Percentiles rank a stretch among this genome's conserved stretches.
These are phyloP conservation scores for Trichoderma gracile DNA, from an alignment of 2,329 filamentous ascomycete species.

Conservation along the genomic window DNA sequence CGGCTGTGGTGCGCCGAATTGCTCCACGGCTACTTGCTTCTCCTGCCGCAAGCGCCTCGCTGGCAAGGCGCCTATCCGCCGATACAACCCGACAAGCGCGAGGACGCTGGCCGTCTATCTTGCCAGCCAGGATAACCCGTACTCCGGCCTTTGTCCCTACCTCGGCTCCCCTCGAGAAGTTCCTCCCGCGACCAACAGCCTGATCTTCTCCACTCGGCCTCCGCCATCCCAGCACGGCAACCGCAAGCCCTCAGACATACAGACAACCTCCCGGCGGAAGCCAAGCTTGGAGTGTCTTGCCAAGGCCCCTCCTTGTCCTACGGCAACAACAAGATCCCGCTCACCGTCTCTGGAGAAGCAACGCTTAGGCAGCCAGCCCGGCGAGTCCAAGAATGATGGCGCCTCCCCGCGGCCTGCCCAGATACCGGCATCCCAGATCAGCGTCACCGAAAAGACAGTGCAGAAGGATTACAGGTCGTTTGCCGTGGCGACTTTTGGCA, in stretches of 20 bases:
- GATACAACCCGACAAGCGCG: slow-evolving; percentile 79
- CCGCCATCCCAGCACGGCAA: slow-evolving; percentile 25
- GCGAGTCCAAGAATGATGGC: slow-evolving; percentile 4
- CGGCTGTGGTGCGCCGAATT: slow-evolving; percentile 70
- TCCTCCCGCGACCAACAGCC: slow-evolving; percentile 49
- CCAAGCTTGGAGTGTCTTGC: not conserved
- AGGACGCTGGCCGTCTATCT: slow-evolving; percentile 78
- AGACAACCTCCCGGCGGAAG: slow-evolving; percentile 18
- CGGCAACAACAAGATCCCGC: slow-evolving; percentile 15
- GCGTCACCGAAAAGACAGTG: slow-evolving; percentile 48
- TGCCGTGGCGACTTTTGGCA: slow-evolving; percentile 64
- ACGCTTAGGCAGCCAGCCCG: not conserved
- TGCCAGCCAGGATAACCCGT: slow-evolving; percentile 76
- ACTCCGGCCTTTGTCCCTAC: slow-evolving; percentile 64
- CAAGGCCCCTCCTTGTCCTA: slow-evolving; percentile 6
- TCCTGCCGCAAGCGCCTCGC: slow-evolving; percentile 70
- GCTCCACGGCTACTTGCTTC: slow-evolving; percentile 76
- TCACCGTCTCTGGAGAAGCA: slow-evolving; percentile 11
- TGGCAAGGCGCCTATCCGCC: slow-evolving; percentile 67
- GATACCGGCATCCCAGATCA: slow-evolving; percentile 34
- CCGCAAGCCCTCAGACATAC: not conserved
- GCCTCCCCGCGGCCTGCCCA: not conserved
- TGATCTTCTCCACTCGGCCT: slow-evolving; percentile 46
- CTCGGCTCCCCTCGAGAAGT: slow-evolving; percentile 47
- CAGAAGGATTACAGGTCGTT: slow-evolving; percentile 62